These are phyloP conservation scores for Populus hybrid DNA, from an alignment of 441 rosid species.

Conservation along the genomic window DNA sequence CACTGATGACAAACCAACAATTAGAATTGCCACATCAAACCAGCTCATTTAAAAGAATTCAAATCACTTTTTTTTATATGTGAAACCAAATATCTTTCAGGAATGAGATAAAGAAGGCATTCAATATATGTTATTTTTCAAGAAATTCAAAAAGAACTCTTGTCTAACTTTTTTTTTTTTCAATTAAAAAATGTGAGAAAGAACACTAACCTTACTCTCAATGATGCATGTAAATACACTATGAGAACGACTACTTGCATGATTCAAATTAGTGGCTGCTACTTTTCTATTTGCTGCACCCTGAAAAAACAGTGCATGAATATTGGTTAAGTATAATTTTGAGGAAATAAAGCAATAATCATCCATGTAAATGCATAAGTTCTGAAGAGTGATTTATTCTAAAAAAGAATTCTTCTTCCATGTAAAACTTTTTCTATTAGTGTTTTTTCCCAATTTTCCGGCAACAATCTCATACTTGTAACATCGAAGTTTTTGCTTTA, in stretches of 20 bases:
- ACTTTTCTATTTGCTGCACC: slow-evolving; percentile 98
- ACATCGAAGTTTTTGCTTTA: not conserved
- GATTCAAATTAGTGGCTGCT: slow-evolving; percentile 98
- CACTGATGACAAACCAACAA: slow-evolving; percentile 47
- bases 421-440: not conserved
- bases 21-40: slow-evolving; percentile 16
- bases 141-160: not conserved
- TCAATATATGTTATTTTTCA: not conserved
- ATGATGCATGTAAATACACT: slow-evolving; percentile 96
- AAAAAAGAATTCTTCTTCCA: not conserved
- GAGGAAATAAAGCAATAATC: not conserved
- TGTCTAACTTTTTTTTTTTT: slow-evolving; percentile 4
- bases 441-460: not conserved
- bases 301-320: slow-evolving; percentile 31
- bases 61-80: not conserved
- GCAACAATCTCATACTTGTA: not conserved
- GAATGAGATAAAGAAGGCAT: not conserved
- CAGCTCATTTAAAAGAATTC: not conserved
- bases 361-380: not conserved
- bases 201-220: slow-evolving; percentile 74
- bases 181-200: not conserved
- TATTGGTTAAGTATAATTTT: not conserved
- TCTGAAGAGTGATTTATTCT: not conserved
- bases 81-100: not conserved
- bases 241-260: slow-evolving; percentile 98